phyloP scores from a whole-genome alignment of 23 red algal species.

The Gracilaria vermiculophylla region DNA sequence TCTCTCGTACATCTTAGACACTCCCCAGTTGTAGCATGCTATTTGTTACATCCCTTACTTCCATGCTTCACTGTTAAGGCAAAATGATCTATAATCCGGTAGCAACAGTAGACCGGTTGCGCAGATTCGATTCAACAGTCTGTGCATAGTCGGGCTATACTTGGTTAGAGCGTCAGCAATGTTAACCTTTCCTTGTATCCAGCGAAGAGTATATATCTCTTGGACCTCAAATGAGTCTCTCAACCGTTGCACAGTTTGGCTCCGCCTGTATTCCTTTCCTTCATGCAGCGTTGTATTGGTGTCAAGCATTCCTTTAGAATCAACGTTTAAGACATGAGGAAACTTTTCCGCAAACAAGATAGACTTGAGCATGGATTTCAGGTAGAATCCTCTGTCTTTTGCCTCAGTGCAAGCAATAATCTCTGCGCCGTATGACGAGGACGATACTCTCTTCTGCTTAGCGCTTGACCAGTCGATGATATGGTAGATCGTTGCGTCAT shows the following conservation, averaged over 20 bases:
- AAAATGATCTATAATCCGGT: too few relatives aligned
- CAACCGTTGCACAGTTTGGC: slow-evolving; percentile 30
- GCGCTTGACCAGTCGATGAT: slow-evolving; percentile 26
- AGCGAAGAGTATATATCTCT: slow-evolving; percentile 3
- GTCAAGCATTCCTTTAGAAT: slow-evolving; percentile 40
- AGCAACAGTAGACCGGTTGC: too few relatives aligned
- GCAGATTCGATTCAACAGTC: slow-evolving; percentile 3
- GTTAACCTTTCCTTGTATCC: neutral
- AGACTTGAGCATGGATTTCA: slow-evolving; percentile 13
- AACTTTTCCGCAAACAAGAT: slow-evolving; percentile 15
- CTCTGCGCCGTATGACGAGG: slow-evolving; percentile 15
- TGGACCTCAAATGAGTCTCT: neutral
- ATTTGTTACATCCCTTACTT: too few relatives aligned
- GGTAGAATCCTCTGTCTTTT: slow-evolving; percentile 7
- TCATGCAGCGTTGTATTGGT: slow-evolving; percentile 34
- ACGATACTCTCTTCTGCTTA: slow-evolving; percentile 35
- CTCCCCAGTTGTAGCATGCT: too few relatives aligned
- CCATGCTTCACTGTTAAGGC: too few relatives aligned
- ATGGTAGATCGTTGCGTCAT: slow-evolving; percentile 11
- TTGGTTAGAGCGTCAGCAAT: slow-evolving; percentile 34
- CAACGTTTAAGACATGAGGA: slow-evolving; percentile 22
- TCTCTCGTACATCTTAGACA: too few relatives aligned
- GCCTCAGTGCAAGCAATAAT: slow-evolving; percentile 20
- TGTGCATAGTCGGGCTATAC: neutral
- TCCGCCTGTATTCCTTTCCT: slow-evolving; percentile 6